Evolutionary conservation across 768 basidiomycete species (phyloP).

Genomic region (Paxillus ammoniavirescens): DNA sequence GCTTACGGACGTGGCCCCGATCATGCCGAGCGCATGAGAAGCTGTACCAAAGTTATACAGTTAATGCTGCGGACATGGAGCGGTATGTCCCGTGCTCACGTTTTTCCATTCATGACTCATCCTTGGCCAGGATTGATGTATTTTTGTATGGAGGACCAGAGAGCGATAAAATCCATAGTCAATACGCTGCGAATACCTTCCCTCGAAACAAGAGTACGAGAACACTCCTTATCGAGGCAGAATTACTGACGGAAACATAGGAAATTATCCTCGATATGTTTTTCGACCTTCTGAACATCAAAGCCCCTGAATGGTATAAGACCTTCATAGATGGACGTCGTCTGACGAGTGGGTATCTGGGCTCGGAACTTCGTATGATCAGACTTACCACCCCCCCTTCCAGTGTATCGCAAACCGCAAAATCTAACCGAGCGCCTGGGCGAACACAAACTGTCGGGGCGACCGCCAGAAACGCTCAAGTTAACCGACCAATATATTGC

Average conservation of each 20-base stretch:
- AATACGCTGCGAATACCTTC: conserved; percentile 88
- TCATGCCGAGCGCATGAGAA: conserved; percentile 76
- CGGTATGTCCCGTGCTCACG: conserved; percentile 50
- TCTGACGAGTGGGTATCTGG: conserved; percentile 67
- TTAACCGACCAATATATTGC: conserved; percentile 93
- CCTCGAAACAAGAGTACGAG: conserved; percentile 70
- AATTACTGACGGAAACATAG: conserved; percentile 41
- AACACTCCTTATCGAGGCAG: background rate
- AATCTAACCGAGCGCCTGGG: conserved; percentile 29
- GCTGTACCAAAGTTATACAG: conserved; percentile 74
- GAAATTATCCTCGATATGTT: conserved; percentile 94
- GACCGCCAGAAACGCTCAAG: conserved; percentile 58
- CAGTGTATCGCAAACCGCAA: conserved; percentile 67
- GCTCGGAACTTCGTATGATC: background rate
- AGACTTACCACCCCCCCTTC: background rate
- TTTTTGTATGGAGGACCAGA: conserved; percentile 86
- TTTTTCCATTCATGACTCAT: conserved; percentile 6
- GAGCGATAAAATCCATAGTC: conserved; percentile 80
- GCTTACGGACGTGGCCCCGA: conserved; percentile 83
- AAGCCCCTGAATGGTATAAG: conserved; percentile 89
- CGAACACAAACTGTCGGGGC: conserved; percentile 45
- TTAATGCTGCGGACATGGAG: conserved; percentile 91
- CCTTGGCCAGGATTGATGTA: conserved; percentile 77
- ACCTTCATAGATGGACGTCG: conserved; percentile 88
- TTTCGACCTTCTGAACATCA: conserved; percentile 90